Evolutionary conservation across 352 stramenopile species (phyloP), one percentile per base, ranked within the genome.

Genomic region (Pythium guiyangense): DNA sequence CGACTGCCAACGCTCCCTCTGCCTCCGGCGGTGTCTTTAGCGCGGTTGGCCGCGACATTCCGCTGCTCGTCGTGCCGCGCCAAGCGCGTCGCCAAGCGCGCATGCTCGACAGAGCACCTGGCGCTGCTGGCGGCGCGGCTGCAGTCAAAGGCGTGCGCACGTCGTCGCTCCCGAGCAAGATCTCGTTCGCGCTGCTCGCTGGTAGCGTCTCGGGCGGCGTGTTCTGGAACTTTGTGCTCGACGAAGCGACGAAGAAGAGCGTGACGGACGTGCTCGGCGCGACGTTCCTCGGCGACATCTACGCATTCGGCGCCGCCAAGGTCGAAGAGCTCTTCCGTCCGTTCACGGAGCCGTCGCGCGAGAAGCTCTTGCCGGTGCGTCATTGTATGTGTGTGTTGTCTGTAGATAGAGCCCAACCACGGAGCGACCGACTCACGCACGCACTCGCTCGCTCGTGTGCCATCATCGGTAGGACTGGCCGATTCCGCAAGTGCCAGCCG

Each of bases 341-440:
- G 6, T 93, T 88, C 61, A 93, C 81, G 27, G 79, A 93, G 15
- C 85, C 85, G n/a, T 89, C 78, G 34, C 74, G 84, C 49, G 73
- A 77, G 29, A 93, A 95, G 63, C 64, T 95, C 40, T 62, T 95
- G 60, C 85, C 85, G n/a, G 74, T 83, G 52, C 29, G 60, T 46
- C 1, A 3, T 35, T 15, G 15, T 10, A 2, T 3, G 4, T 48
- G 4, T 44, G n/a, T 50, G 49, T 20, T 9, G 18, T 46, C 14
- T 46, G 49, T 45, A 10, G 22, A 11, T 34, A 17, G 5, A 43
- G 34, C 31, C 1, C 40, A 10, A 53, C 12, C 18, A 6, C 6
- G 12, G 25, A 31, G 3, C 0, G 44, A 49, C 3, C 12, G 25
- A 29, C 25, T 5, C 20, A 49, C 25, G 25, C 20, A 34, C 39